Conservation (phyloP, 192 early-diverging fungal genomes). For the Ramicandelaber brevisporus region DNA sequence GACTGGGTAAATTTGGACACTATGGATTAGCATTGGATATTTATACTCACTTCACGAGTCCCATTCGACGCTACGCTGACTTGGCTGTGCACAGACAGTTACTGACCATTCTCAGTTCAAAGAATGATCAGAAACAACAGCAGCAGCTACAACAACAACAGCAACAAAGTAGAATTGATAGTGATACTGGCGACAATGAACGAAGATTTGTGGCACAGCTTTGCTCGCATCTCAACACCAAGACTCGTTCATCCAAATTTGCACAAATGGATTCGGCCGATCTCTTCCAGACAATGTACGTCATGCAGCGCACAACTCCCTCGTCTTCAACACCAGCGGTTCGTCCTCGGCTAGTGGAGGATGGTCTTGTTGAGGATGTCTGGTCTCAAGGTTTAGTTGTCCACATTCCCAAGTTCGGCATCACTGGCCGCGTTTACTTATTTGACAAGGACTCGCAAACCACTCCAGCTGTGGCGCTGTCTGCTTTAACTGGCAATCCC, state of each 20-base stretch:
- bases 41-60: constrained; percentile 67
- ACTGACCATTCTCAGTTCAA: constrained; percentile 14
- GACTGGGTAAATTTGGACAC: constrained; percentile 33
- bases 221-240: constrained; percentile 33
- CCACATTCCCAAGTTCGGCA: constrained; percentile 26
- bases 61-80: constrained; percentile 61
- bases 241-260: constrained; percentile 42
- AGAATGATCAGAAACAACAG: neutral
- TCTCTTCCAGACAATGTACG: constrained; percentile 49
- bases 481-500: constrained; percentile 20
- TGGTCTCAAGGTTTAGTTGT: constrained; percentile 29
- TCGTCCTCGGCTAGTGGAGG: constrained; percentile 18
- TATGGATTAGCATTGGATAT: constrained; percentile 48
- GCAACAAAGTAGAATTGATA: neutral
- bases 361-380: constrained; percentile 44
- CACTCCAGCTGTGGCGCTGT: constrained; percentile 26
- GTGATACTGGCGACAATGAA: constrained; percentile 1
- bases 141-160: neutral
- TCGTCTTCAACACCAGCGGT: constrained; percentile 9
- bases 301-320: constrained; percentile 19
- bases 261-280: constrained; percentile 55
- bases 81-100: constrained; percentile 51
- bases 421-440: constrained; percentile 43
- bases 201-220: constrained; percentile 12
- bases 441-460: constrained; percentile 25